phyloP scores from a whole-genome alignment of 768 basidiomycete genomes.

The Lactifluus hygrophoroides region DNA sequence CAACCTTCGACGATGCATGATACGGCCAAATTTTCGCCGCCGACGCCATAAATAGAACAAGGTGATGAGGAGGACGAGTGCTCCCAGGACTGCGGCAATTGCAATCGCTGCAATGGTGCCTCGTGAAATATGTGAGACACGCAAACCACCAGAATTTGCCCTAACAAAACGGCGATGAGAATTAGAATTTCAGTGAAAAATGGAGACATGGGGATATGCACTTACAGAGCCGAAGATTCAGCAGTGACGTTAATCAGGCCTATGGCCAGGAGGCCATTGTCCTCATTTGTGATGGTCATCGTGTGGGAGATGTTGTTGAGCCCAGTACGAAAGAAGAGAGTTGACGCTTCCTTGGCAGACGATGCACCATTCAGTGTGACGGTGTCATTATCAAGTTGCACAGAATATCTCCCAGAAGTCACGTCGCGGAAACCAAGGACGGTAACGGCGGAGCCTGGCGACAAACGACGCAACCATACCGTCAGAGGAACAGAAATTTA shows the following conservation, averaged over 20 bases:
- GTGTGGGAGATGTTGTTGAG: conserved; percentile 46
- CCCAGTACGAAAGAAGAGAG: conserved; percentile 57
- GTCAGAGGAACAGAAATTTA: neutral
- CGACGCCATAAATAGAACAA: conserved; percentile 40
- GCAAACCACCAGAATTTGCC: neutral
- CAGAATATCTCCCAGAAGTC: conserved; percentile 48
- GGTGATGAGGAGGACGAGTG: conserved; percentile 39
- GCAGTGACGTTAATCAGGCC: conserved; percentile 45
- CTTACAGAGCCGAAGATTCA: conserved; percentile 18
- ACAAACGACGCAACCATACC: neutral
- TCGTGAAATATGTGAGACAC: conserved; percentile 24
- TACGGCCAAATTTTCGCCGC: conserved; percentile 30
- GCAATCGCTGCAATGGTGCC: conserved; percentile 63
- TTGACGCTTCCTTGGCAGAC: conserved; percentile 42
- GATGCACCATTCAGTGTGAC: conserved; percentile 42
- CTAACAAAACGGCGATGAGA: conserved; percentile 1
- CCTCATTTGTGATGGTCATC: conserved; percentile 44
- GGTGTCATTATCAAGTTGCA: conserved; percentile 44
- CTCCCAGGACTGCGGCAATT: conserved; percentile 46
- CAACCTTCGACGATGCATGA: conserved; percentile 25
- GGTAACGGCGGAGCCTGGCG: conserved; percentile 51
- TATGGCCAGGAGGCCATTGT: conserved; percentile 38
- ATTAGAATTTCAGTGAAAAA: neutral
- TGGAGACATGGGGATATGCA: neutral
- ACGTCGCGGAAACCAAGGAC: conserved; percentile 54